phyloP scores from a whole-genome alignment of 345 rosid genomes.

The Abelmoschus esculentus region DNA sequence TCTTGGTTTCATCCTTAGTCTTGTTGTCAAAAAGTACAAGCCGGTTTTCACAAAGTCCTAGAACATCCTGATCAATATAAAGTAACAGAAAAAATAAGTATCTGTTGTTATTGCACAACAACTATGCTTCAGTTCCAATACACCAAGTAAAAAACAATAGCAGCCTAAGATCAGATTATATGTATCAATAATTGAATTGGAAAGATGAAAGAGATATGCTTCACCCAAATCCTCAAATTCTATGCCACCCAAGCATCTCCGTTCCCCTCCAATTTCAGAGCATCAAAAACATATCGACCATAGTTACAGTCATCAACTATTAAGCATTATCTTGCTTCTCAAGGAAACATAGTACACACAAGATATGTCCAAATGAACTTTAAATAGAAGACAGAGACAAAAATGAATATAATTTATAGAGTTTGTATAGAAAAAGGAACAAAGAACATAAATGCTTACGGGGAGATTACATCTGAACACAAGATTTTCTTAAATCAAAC shows the following conservation, averaged over 20 bases:
- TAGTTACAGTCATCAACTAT: neutral
- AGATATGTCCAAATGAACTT: neutral
- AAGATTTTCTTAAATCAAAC: neutral
- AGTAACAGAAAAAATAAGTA: neutral
- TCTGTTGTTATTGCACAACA: neutral
- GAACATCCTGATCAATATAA: slow-evolving; percentile 45
- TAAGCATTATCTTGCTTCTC: neutral
- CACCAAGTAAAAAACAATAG: neutral
- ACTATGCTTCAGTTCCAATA: neutral
- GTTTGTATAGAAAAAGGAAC: neutral
- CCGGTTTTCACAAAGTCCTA: slow-evolving; percentile 50
- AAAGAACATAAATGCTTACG: neutral
- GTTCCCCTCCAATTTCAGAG: neutral
- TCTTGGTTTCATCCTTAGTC: slow-evolving; percentile 49
- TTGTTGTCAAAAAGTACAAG: slow-evolving; percentile 75
- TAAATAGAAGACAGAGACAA: neutral
- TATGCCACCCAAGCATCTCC: neutral
- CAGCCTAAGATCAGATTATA: neutral
- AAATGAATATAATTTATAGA: neutral
- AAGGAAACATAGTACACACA: neutral
- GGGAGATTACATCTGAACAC: neutral
- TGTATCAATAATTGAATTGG: neutral
- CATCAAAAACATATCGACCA: neutral
- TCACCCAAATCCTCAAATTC: neutral
- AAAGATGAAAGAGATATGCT: neutral